phyloP scores from a whole-genome alignment of 1,139 yeast genomes.

The Debaryomycetaceae sp. region DNA sequence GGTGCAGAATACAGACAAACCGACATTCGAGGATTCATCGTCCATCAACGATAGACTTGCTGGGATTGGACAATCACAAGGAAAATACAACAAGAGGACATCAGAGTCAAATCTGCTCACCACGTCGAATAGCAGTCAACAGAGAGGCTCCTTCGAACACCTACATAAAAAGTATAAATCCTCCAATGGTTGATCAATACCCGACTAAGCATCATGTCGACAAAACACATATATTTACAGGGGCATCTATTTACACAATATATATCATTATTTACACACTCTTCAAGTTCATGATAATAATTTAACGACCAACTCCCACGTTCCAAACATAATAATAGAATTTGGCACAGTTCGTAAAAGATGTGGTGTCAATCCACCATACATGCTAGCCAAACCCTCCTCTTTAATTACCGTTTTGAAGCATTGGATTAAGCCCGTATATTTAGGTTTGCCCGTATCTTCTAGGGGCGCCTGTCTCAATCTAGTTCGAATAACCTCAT shows the following conservation, averaged over 20 bases:
- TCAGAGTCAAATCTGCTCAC: neutral
- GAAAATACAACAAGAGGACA: neutral
- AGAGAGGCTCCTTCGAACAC: neutral
- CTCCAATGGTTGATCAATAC: too few species aligned
- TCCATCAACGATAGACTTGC: neutral
- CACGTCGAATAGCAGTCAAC: neutral
- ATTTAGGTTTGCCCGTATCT: constrained; percentile 76
- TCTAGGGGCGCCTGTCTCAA: constrained; percentile 86
- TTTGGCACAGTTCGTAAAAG: constrained; percentile 95
- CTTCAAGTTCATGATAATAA: constrained; percentile 40
- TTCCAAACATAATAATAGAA: constrained; percentile 97
- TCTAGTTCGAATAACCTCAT: constrained; percentile 94
- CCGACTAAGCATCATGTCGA: too few species aligned
- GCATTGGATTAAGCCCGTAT: constrained; percentile 85
- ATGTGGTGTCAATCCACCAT: constrained; percentile 97
- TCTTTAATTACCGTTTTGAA: constrained; percentile 79
- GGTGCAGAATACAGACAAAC: constrained; percentile 28
- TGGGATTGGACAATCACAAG: neutral
- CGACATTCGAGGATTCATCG: constrained; percentile 1
- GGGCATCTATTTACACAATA: neutral
- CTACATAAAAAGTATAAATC: neutral
- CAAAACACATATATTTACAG: too few species aligned
- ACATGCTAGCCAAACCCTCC: constrained; percentile 91
- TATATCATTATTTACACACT: neutral
- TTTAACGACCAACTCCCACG: constrained; percentile 92